These are phyloP conservation scores for Pichia norvegensis DNA, from an alignment of 1,139 yeast species.

Conservation along the genomic window DNA sequence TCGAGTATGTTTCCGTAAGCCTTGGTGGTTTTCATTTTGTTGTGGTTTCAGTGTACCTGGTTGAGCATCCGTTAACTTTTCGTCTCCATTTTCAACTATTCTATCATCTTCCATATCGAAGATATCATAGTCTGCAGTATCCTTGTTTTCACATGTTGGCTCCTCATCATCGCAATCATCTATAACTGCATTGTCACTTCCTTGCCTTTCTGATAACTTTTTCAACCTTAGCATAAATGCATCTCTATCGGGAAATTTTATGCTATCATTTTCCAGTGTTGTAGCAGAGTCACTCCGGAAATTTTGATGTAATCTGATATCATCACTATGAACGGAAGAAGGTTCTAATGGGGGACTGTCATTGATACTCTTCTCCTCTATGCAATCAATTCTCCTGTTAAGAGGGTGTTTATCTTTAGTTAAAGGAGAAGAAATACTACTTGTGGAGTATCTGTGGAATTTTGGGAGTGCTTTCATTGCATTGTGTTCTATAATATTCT, in stretches of 20 bases:
- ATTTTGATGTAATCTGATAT: conserved; percentile 16
- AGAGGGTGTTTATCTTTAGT: background rate
- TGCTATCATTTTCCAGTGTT: conserved; percentile 26
- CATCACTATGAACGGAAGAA: conserved; percentile 19
- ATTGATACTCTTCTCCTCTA: background rate
- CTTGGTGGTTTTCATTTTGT: background rate
- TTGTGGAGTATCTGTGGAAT: conserved; percentile 25
- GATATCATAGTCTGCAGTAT: conserved; percentile 3
- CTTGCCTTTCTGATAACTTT: conserved; percentile 3
- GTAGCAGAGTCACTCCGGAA: conserved; percentile 7
- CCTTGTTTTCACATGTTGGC: background rate
- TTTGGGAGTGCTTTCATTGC: background rate
- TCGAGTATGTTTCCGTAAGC: conserved; percentile 32
- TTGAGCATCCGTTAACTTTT: background rate
- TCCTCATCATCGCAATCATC: conserved; percentile 23
- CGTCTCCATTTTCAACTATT: background rate
- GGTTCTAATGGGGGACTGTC: conserved; percentile 10
- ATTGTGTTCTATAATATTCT: conserved; percentile 1
- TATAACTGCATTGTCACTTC: conserved; percentile 19
- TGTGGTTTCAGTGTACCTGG: background rate
- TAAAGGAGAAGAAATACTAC: conserved; percentile 15
- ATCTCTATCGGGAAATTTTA: conserved; percentile 17
- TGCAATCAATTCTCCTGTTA: conserved; percentile 1
- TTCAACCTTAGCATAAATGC: conserved; percentile 13
- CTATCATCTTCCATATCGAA: conserved; percentile 11